These are phyloP conservation scores for Mycosphaerella arachidis DNA, from an alignment of 2,329 filamentous ascomycete genomes.

Conservation along the genomic window DNA sequence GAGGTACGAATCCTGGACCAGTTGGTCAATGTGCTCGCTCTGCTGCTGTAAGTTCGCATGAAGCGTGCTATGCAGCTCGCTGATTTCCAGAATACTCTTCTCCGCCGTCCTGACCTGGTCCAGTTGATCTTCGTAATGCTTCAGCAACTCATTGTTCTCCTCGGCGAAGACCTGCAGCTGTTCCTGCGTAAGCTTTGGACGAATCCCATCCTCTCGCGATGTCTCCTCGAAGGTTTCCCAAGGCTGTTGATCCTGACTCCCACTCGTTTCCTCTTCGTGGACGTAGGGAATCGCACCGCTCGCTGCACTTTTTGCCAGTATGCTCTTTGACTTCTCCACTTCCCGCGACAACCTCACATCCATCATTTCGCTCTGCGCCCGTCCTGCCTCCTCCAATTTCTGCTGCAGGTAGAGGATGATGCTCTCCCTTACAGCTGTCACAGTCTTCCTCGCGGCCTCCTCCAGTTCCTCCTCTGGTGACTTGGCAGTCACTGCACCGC, in stretches of 20 bases:
- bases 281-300: conserved; percentile 23
- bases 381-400: conserved; percentile 69
- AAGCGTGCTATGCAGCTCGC: conserved; percentile 83
- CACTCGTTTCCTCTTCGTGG: neutral
- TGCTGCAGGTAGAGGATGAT: conserved; percentile 78
- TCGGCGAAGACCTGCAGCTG: conserved; percentile 90
- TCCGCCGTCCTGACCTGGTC: conserved; percentile 90
- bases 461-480: conserved; percentile 65
- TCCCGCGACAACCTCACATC: conserved; percentile 79
- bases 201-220: conserved; percentile 10
- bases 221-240: neutral
- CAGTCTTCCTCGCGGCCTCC: conserved; percentile 63
- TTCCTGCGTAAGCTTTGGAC: conserved; percentile 63
- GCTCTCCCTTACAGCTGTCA: conserved; percentile 70
- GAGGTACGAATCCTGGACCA: conserved; percentile 75
- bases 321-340: conserved; percentile 82
- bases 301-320: conserved; percentile 60
- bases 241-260: neutral
- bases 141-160: conserved; percentile 88
- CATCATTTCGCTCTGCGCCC: conserved; percentile 86
- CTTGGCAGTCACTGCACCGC: conserved; percentile 48
- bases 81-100: conserved; percentile 85
- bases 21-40: conserved; percentile 80
- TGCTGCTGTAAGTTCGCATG: conserved; percentile 81
- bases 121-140: conserved; percentile 88